Evolutionary conservation across 768 basidiomycete genomes (phyloP).

Genomic region (Pulveroboletus ravenelii): DNA sequence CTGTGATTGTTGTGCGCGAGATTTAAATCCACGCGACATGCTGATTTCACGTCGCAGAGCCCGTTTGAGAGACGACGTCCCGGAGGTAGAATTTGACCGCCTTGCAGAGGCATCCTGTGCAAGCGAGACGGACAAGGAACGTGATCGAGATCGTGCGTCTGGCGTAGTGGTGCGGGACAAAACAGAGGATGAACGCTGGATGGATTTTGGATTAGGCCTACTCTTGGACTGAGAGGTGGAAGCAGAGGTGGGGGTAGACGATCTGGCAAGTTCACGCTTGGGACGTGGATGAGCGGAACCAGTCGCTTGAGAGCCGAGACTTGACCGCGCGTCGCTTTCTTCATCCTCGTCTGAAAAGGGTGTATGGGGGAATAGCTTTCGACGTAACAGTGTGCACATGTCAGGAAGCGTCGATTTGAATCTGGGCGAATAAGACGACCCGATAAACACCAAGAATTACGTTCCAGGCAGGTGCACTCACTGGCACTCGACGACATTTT

Average conservation of each 20-base stretch:
- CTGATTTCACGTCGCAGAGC: constrained; percentile 67
- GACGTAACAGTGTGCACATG: constrained; percentile 51
- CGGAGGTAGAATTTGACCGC: constrained; percentile 28
- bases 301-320: constrained; percentile 3
- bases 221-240: constrained; percentile 10
- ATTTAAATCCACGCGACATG: constrained; percentile 71
- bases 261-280: constrained; percentile 11
- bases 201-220: constrained; percentile 4
- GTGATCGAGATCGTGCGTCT: constrained; percentile 44
- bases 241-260: constrained; percentile 5
- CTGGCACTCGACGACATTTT: constrained; percentile 62
- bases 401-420: constrained; percentile 53
- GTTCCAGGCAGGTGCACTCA: constrained; percentile 30
- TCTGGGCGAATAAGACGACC: constrained; percentile 30
- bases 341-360: constrained; percentile 48
- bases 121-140: constrained; percentile 66
- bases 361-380: constrained; percentile 65
- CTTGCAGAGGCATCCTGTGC: constrained; percentile 52
- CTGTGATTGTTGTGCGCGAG: constrained; percentile 23
- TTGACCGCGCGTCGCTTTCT: constrained; percentile 13
- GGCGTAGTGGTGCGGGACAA: constrained; percentile 13
- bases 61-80: constrained; percentile 44
- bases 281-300: constrained; percentile 2
- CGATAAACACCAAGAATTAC: background rate
- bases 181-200: constrained; percentile 25